Percentiles rank a stretch among this genome's conserved stretches.
phyloP scores from a whole-genome alignment of 139 green algal genomes.

The Bryopsis sp. region DNA sequence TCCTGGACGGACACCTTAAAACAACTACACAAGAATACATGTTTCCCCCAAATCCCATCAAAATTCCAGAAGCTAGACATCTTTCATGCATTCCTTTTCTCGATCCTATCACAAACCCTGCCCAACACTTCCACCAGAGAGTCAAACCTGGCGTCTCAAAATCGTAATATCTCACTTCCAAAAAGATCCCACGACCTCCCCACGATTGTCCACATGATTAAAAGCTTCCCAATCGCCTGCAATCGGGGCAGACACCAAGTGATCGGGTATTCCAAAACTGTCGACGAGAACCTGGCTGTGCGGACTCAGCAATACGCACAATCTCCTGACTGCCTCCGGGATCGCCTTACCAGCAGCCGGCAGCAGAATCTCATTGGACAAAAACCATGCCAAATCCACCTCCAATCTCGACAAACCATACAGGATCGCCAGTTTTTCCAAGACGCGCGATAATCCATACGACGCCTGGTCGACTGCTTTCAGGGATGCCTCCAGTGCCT shows the following conservation, averaged over 20 bases:
- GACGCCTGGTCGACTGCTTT: slow-evolving; percentile 23
- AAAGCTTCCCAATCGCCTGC: slow-evolving; percentile 25
- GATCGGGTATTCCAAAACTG: slow-evolving; percentile 74
- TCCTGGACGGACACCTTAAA: too few relatives aligned
- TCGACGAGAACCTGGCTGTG: slow-evolving; percentile 41
- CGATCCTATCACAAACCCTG: too few relatives aligned
- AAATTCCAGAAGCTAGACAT: too few relatives aligned
- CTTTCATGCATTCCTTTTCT: too few relatives aligned
- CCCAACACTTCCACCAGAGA: too few relatives aligned
- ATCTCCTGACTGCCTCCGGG: slow-evolving; percentile 30
- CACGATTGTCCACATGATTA: slow-evolving; percentile 7
- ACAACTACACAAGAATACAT: too few relatives aligned
- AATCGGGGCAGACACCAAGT: slow-evolving; percentile 75
- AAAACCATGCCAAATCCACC: slow-evolving; percentile 63
- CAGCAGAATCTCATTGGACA: slow-evolving; percentile 49
- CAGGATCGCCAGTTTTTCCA: slow-evolving; percentile 44
- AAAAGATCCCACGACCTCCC: too few relatives aligned
- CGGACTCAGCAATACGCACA: slow-evolving; percentile 41
- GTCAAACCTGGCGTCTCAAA: too few relatives aligned
- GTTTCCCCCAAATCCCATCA: too few relatives aligned
- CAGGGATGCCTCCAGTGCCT: slow-evolving; percentile 61
- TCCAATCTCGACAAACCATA: slow-evolving; percentile 62
- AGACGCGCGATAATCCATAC: slow-evolving; percentile 26
- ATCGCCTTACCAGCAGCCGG: slow-evolving; percentile 31
- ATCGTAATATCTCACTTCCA: too few relatives aligned